A percentile compares a stretch with the other conserved stretches of the same genome.
phyloP scores from a whole-genome alignment of 768 basidiomycete species.

The Glaciozyma antarctica region DNA sequence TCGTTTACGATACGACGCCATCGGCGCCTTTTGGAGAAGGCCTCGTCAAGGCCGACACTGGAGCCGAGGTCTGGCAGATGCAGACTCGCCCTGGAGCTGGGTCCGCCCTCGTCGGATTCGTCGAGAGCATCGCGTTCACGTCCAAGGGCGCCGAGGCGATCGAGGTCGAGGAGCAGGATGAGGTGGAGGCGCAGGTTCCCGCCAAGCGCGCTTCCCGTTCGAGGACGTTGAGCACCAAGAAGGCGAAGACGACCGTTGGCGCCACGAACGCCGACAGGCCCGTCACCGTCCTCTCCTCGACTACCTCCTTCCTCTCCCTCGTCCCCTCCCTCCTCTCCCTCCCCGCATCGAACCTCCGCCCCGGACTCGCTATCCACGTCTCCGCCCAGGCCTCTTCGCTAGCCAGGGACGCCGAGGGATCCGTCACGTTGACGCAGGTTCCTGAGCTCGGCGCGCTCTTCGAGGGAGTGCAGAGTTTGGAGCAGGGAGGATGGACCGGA shows the following conservation, averaged over 20 bases:
- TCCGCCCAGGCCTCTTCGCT: constrained; percentile 55
- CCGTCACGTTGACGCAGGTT: constrained; percentile 51
- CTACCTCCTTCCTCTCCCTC: constrained; percentile 74
- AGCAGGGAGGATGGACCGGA: constrained; percentile 46
- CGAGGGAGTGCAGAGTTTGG: constrained; percentile 50
- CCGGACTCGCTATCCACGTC: constrained; percentile 72
- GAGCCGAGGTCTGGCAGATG: constrained; percentile 41
- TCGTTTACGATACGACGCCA: constrained; percentile 27
- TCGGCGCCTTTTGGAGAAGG: constrained; percentile 20
- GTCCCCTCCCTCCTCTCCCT: constrained; percentile 64
- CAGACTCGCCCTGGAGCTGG: constrained; percentile 83
- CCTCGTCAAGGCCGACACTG: constrained; percentile 2
- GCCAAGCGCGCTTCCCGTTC: constrained; percentile 5
- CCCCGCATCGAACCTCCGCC: constrained; percentile 53
- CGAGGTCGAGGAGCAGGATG: constrained; percentile 40
- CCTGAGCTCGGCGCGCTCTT: constrained; percentile 66
- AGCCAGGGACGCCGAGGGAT: constrained; percentile 46
- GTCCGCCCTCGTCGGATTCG: constrained; percentile 57
- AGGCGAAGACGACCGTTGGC: constrained; percentile 7
- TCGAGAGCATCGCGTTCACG: constrained; percentile 54
- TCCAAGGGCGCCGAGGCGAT: constrained; percentile 49
- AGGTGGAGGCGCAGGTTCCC: constrained; percentile 54
- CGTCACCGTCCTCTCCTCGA: constrained; percentile 53
- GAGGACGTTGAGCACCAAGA: background rate
- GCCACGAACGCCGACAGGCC: constrained; percentile 23